Evolutionary conservation across 2,329 filamentous ascomycete species (phyloP), one percentile per base, ranked within the genome.

Genomic region (Canariomyces notabilis): DNA sequence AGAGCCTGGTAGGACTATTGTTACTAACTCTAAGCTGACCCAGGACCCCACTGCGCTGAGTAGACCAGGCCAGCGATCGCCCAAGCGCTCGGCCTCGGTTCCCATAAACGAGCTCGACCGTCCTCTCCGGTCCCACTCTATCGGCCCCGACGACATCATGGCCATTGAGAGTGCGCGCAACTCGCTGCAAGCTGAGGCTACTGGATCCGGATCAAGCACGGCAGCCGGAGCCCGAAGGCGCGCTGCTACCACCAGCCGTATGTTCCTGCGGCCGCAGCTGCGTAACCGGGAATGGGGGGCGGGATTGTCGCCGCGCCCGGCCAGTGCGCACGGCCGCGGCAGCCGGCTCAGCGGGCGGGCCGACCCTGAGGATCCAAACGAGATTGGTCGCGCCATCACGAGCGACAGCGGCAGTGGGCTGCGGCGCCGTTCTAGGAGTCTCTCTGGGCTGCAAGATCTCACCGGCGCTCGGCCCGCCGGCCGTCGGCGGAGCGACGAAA

Each of bases 311-410:
- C 80, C 80, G 0, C 70, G 80, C 31, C 80, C 80, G 16, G 77
- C 76, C n/a, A 83, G 79, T 56, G 72, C 71, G 6, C 77, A 81
- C 35, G 77, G 69, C 6, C 72, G 75, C 29, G 71, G 68, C 18
- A 53, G 52, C 40, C 49, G 52, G 22, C 41, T 48, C 1, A 48
- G 19, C 6, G 44, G 12, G 6, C 37, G 42, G n/a, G 29, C 37
- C 8, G 55, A 51, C 2, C 62, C 67, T 12, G 68, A 74, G 1
- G 70, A 76, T 47, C 69, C 74, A 0, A 64, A 69, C n/a, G 72
- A 76, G 46, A 82, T 83, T 48, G 80, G 79, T n/a, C 73, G 75
- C 15, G 80, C 80, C 37, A 75, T 83, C 38, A 80, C 79, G 2
- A 78, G 74, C 50, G 77, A 80, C 47, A 68, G 59, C 14, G 55